These are phyloP conservation scores for Sporisorium graminicola DNA, from an alignment of 1,284 basidiomycete genomes.

Conservation along the genomic window DNA sequence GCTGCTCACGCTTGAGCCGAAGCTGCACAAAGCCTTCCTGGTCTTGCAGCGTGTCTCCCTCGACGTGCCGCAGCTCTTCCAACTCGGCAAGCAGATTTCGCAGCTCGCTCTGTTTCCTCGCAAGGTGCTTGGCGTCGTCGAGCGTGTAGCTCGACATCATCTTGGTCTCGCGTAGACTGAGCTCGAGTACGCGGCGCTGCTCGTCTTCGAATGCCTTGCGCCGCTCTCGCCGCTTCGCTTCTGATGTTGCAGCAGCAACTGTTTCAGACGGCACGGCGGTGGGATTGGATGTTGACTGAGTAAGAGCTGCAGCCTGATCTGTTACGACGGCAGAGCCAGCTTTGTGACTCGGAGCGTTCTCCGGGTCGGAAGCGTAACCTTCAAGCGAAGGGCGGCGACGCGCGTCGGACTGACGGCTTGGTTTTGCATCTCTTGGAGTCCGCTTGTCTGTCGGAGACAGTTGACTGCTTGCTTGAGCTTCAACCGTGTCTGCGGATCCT, in stretches of 20 bases:
- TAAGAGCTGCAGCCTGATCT: not conserved
- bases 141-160: slow-evolving; percentile 55
- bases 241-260: slow-evolving; percentile 8
- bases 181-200: slow-evolving; percentile 37
- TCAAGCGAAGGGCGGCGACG: slow-evolving; percentile 26
- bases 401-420: slow-evolving; percentile 10
- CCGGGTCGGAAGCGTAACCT: slow-evolving; percentile 48
- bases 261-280: not conserved
- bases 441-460: not conserved
- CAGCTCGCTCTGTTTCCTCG: slow-evolving; percentile 28
- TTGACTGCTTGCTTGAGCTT: not conserved
- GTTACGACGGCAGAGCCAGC: not conserved
- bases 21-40: slow-evolving; percentile 27
- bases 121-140: slow-evolving; percentile 24
- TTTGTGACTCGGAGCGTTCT: slow-evolving; percentile 22
- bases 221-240: slow-evolving; percentile 21
- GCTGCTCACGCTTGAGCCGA: slow-evolving; percentile 31
- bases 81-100: slow-evolving; percentile 10
- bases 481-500: not conserved
- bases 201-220: slow-evolving; percentile 45
- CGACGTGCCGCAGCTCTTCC: slow-evolving; percentile 4
- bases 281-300: not conserved
- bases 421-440: not conserved
- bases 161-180: slow-evolving; percentile 50
- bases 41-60: slow-evolving; percentile 15